These are phyloP conservation scores for Coniferiporia weirii DNA, from an alignment of 1,284 basidiomycete genomes.

Conservation along the genomic window DNA sequence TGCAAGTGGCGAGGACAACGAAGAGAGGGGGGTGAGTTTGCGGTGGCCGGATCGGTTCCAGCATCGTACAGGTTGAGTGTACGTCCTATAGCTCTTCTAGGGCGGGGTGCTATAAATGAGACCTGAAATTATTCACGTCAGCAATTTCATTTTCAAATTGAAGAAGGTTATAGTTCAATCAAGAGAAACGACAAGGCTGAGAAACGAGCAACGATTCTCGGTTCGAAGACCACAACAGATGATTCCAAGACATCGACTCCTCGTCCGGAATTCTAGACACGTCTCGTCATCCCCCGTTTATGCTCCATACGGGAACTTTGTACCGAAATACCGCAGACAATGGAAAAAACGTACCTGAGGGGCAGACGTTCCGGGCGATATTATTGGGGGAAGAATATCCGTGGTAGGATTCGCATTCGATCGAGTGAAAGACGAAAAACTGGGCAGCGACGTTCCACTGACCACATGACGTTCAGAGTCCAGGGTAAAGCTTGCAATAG, in stretches of 20 bases:
- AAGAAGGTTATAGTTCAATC: neutral
- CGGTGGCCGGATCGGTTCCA: conserved; percentile 56
- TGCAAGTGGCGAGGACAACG: conserved; percentile 70
- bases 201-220: too few relatives aligned
- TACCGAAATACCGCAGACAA: neutral
- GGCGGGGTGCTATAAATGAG: neutral
- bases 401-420: conserved; percentile 12
- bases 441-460: conserved; percentile 13
- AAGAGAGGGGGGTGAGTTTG: conserved; percentile 56
- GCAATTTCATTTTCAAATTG: neutral
- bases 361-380: conserved; percentile 4
- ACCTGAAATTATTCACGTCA: neutral
- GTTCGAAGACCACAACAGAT: too few relatives aligned
- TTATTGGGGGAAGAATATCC: conserved; percentile 16
- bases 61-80: conserved; percentile 49
- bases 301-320: neutral
- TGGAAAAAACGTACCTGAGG: conserved; percentile 10
- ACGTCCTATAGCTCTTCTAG: conserved; percentile 35
- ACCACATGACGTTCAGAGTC: conserved; percentile 8
- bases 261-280: too few relatives aligned
- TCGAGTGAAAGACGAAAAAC: conserved; percentile 16
- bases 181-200: neutral
- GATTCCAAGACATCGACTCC: too few relatives aligned
- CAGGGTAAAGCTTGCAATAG: conserved; percentile 29
- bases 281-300: neutral